Evolutionary conservation across 305 asterid species (phyloP), one percentile per base, ranked within the genome.

Genomic region (Caryopteris hybrid): DNA sequence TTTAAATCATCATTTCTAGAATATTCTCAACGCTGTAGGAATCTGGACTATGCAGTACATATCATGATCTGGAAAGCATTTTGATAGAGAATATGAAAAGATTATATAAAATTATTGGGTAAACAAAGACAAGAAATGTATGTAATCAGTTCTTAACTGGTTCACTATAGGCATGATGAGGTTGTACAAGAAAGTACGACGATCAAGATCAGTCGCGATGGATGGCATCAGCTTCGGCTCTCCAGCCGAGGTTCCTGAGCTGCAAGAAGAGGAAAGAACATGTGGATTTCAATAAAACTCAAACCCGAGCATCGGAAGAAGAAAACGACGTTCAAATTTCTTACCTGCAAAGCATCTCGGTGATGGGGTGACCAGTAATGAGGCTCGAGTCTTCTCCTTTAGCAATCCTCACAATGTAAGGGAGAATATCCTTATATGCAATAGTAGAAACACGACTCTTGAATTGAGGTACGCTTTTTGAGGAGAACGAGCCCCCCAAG

Each of bases 221-320:
- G 96, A 80, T 17, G 96, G 92, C 82, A 89, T 83, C 81, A 89
- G 25, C 84, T 87, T 89, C 11, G 90, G 88, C 77, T 83, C 87
- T 17, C 95, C 96, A 11, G 84, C 95, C 6, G 96, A 87, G 4
- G 96, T 89, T 23, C 96, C 96, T 0, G 96, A 89, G 81, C 96
- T 89, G 79, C 78, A 80, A 56, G 13, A 12, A 27, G 25, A 59
- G 2, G 13, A 42, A n/a, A 4, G 36, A 12, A 6, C n/a, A n/a
- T n/a, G n/a, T n/a, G n/a, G n/a, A n/a, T 29, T 51, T 51, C 58
- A 48, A 27, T 33, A 18, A 8, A 33, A 27, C 2, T 10, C 11
- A 3, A 50, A 45, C 27, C 8, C 12, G 17, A 47, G 47, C 1
- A 6, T 7, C 27, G 3, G 31, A 25, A 14, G 16, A 1, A 18